Conservation (phyloP, 2,329 filamentous ascomycete genomes). For the Aureobasidium sp. region DNA sequence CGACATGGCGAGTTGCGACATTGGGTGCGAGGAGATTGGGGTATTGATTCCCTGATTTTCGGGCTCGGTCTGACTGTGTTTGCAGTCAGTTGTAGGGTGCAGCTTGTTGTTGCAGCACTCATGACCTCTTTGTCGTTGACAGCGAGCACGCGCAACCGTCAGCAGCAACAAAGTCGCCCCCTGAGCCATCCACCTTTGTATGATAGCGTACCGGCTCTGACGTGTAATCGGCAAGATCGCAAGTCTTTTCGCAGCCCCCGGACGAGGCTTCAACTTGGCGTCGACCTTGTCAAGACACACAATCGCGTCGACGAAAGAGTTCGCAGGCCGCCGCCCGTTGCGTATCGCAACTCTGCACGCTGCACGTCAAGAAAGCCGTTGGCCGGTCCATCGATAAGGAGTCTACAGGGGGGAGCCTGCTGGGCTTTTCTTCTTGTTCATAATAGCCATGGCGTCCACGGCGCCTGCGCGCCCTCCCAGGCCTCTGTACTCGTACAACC, state of each 20-base stretch:
- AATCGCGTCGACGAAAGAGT: conserved; percentile 1
- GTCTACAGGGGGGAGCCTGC: background rate
- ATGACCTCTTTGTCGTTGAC: background rate
- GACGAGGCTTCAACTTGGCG: conserved; percentile 3
- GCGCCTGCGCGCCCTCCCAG: background rate
- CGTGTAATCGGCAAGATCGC: background rate
- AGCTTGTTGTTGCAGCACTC: background rate
- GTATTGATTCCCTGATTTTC: background rate
- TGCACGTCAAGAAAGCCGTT: background rate
- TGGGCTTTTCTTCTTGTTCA: background rate
- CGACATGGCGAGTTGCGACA: conserved; percentile 1
- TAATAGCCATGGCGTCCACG: background rate
- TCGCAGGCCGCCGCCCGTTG: background rate
- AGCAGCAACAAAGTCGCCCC: background rate
- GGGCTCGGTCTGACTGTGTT: background rate
- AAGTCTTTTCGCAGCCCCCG: background rate
- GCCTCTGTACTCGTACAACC: background rate
- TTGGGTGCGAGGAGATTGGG: background rate
- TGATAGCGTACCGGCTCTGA: conserved; percentile 10
- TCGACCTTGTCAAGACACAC: background rate
- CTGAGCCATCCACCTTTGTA: background rate
- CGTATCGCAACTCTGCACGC: background rate
- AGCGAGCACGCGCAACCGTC: background rate
- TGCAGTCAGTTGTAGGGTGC: background rate
- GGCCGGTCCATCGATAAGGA: conserved; percentile 10